Evolutionary conservation across 495 filamentous ascomycete genomes (phyloP), one percentile per base, ranked within the genome.

Genomic region (Parmelia sp.): DNA sequence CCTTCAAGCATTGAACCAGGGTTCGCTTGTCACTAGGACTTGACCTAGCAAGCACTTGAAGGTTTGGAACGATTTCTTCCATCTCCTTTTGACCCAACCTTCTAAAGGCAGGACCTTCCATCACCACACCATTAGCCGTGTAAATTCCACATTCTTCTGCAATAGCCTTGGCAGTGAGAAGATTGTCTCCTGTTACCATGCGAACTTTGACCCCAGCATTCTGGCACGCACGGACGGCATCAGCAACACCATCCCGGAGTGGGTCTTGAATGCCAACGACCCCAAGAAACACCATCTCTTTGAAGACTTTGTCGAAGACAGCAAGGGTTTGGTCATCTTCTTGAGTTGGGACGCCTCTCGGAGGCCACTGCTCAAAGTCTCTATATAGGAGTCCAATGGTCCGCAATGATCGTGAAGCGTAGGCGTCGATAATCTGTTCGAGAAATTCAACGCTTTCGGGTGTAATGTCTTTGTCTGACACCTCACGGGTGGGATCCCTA

Each of bases 181-280:
- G 79, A 67, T 94, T 95, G 70, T 96, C 91, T 62, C 91, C 91
- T 33, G 91, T 96, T 21, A 96, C 91, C 91, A 96, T 96, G 42
- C 89, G 85, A 19, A 94, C 90, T 68, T 85, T 86, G 53, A 96
- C 89, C 67, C 91, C 91, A 39, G 91, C 91, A 31, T 82, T 76
- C 67, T 90, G 86, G 60, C 88, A 91, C 60, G 84, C 79, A 27
- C 77, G 73, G n/a, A 96, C 90, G 9, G 91, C 88, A 36, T 92
- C 86, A 15, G 81, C 76, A 21, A 94, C 91, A 66, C 90, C 91
- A 9, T 76, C 74, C 59, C 91, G 90, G 35, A 96, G 82, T 23
- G 91, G 91, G 75, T 96, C 91, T 74, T 92, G 90, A 65, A 96
- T 94, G 69, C 91, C 91, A 58, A 94, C 88, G 67, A 95, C 75